Conservation (phyloP, 2,329 filamentous ascomycete genomes). For the Tolypocladium tropicale region DNA sequence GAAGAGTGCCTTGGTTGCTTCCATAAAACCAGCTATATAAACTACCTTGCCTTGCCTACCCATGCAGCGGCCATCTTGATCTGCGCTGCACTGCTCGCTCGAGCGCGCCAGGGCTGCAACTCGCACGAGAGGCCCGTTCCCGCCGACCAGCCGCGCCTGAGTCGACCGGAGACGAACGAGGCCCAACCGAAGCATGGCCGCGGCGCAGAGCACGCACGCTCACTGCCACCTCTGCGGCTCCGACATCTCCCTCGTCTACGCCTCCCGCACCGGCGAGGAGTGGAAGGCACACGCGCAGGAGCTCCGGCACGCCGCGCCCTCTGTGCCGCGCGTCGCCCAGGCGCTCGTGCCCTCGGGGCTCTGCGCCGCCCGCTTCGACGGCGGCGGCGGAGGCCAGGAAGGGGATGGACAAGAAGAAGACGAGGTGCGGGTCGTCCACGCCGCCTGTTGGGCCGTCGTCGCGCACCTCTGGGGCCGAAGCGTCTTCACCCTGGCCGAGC, state of each 20-base stretch:
- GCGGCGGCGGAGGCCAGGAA: too few species aligned
- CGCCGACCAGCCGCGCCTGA: background rate
- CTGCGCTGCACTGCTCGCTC: background rate
- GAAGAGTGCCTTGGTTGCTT: background rate
- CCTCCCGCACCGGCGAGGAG: background rate
- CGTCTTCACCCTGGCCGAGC: slow-evolving; percentile 3
- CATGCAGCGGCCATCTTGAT: background rate
- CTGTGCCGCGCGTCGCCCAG: background rate
- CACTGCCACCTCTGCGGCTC: slow-evolving; percentile 4
- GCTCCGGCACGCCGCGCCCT: slow-evolving; percentile 1
- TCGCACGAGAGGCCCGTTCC: background rate
- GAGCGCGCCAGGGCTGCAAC: background rate
- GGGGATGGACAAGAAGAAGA: too few species aligned
- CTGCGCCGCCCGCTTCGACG: background rate
- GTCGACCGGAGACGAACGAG: background rate
- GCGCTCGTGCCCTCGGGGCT: slow-evolving; percentile 2
- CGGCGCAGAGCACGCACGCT: background rate
- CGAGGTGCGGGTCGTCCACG: slow-evolving; percentile 3
- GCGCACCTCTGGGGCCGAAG: slow-evolving; percentile 1
- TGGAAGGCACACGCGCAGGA: slow-evolving; percentile 4
- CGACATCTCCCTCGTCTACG: slow-evolving; percentile 1
- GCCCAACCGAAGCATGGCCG: background rate
- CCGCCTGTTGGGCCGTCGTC: slow-evolving; percentile 5
- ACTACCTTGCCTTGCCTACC: too few species aligned
- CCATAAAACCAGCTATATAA: background rate